Conservation (phyloP, 2,329 filamentous ascomycete genomes). For the Calonectria henricotiae region DNA sequence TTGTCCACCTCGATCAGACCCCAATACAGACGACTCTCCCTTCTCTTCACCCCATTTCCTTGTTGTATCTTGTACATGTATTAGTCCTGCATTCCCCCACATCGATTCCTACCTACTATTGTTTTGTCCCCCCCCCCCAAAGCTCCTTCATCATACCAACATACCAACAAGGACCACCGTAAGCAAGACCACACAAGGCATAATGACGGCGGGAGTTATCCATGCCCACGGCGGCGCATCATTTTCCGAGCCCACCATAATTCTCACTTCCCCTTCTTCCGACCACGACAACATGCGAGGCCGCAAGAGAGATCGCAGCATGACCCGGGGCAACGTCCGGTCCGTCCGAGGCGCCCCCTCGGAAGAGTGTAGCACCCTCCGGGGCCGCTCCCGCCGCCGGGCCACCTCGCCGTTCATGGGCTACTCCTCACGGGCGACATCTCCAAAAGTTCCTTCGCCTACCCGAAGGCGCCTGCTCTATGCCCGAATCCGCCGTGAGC, state of each 20-base stretch:
- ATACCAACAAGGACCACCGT: constrained; percentile 1
- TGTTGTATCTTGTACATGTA: constrained; percentile 30
- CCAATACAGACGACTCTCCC: constrained; percentile 35
- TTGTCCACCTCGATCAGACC: constrained; percentile 27
- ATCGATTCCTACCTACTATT: constrained; percentile 20
- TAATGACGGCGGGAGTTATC: constrained; percentile 50
- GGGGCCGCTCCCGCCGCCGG: constrained; percentile 61
- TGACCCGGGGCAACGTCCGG: constrained; percentile 55
- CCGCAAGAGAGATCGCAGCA: constrained; percentile 61
- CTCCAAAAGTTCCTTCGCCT: constrained; percentile 59
- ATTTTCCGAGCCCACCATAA: constrained; percentile 47
- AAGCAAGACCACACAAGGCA: constrained; percentile 34
- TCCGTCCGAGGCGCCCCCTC: constrained; percentile 54
- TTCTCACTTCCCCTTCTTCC: constrained; percentile 44
- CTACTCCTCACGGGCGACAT: constrained; percentile 56
- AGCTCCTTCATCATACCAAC: constrained; percentile 3
- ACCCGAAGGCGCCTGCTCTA: constrained; percentile 62
- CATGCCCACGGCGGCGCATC: constrained; percentile 46
- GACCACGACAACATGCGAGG: constrained; percentile 57
- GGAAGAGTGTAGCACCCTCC: constrained; percentile 63
- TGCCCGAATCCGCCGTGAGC: constrained; percentile 63
- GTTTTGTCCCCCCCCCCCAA: constrained; percentile 12
- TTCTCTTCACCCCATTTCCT: constrained; percentile 11
- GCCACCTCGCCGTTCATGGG: constrained; percentile 58
- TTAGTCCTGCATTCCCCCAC: constrained; percentile 27